Percentiles rank a stretch among this genome's conserved stretches.
phyloP scores from a whole-genome alignment of 2,329 filamentous ascomycete species.

The Penicillium italicum region DNA sequence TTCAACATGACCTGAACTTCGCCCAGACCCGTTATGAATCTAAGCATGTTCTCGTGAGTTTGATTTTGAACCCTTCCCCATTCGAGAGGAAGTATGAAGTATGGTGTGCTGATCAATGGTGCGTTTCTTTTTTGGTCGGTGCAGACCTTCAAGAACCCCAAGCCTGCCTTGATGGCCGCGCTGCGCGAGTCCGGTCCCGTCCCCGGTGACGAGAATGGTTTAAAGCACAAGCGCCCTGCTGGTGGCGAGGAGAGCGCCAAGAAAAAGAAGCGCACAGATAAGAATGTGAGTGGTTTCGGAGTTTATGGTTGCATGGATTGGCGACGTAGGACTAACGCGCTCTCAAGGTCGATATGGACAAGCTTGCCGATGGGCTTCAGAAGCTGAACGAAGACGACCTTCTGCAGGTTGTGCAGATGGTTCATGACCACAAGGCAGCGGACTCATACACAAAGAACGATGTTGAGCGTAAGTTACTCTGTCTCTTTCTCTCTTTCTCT shows the following conservation, averaged over 20 bases:
- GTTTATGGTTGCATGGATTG: background rate
- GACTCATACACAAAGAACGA: conserved; percentile 98
- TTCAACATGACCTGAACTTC: conserved; percentile 93
- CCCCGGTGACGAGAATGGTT: conserved; percentile 65
- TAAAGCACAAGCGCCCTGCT: conserved; percentile 59
- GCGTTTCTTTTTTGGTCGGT: background rate
- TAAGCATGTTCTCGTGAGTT: conserved; percentile 67
- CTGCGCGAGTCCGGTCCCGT: conserved; percentile 82
- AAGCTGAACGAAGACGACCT: conserved; percentile 90
- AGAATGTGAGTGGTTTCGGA: conserved; percentile 46
- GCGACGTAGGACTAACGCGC: background rate
- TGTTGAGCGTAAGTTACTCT: conserved; percentile 84
- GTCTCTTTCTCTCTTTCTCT: too few relatives aligned
- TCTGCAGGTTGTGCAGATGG: conserved; percentile 92
- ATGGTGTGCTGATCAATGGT: background rate
- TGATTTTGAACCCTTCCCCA: background rate
- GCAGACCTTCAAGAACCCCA: conserved; percentile 85
- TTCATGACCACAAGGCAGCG: conserved; percentile 91
- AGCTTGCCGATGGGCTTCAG: conserved; percentile 85
- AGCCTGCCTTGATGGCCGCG: conserved; percentile 72
- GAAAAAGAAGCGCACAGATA: conserved; percentile 70
- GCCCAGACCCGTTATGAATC: conserved; percentile 74
- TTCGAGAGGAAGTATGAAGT: background rate
- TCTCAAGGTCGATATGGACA: conserved; percentile 77
- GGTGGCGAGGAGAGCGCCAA: conserved; percentile 60